Base-by-base conservation (phyloP, 495 filamentous ascomycete genomes). In the Penicillium maclennaniae region DNA sequence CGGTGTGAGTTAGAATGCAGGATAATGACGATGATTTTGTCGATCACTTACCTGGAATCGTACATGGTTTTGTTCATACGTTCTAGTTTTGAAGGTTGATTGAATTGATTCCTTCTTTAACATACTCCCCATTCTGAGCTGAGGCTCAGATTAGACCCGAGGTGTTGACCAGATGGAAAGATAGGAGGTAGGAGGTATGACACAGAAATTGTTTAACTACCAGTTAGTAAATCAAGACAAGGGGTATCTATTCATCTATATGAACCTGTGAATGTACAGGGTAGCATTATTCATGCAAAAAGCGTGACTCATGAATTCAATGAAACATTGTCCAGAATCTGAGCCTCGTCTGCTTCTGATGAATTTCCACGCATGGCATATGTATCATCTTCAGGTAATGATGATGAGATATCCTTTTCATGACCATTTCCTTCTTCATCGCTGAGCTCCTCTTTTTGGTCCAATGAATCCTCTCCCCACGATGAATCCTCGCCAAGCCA, bases 181-280 rank as follows among this genome's bases (percentile, higher is more conserved):
- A 5, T 2, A 23, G 2, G 23, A 2, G 2, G 25, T 2, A 36
- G 34, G 6, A 9, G 36, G 26, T 43, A 15, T 23, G 15, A 7
- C 27, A 17, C 1, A 37, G 19, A 27, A 4, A 15, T 7, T 17
- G 17, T 14, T 23, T 23, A 9, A 34, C 10, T 12, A 14, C 9
- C 9, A 34, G 10, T 4, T 14, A 12, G 14, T 12, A 4, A 34
- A 2, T 12, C 4, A 4, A 42, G 15, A 43, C 50, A 58, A 25
- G 17, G 50, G 51, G 51, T 58, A 54, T 58, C 46, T 58, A 41
- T 58, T 58, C 50, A 15, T 54, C 39, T 6, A 34, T 16, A 36
- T 43, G 39, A n/a, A n/a, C 39, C 16, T 27, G 16, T 19, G 38
- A 25, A 9, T 43, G 37, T 49, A 17, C 38, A 21, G 17, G 15